These are phyloP conservation scores for Leccinum incarnatum DNA, from an alignment of 768 basidiomycete species.

Conservation along the genomic window DNA sequence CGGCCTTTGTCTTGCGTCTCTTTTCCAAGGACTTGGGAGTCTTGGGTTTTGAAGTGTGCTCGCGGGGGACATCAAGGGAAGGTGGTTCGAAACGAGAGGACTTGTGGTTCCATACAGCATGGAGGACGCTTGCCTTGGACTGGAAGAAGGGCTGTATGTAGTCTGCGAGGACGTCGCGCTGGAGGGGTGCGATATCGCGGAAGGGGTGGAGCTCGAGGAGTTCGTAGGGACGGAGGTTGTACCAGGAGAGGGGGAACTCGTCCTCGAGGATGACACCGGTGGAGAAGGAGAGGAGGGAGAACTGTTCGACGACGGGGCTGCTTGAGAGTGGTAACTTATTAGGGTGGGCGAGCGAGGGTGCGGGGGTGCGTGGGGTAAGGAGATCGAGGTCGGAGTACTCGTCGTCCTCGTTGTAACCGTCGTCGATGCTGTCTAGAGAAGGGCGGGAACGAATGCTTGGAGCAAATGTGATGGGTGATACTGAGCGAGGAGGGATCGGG, in stretches of 20 bases:
- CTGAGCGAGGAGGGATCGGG: slow-evolving; percentile 38
- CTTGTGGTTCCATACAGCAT: slow-evolving; percentile 38
- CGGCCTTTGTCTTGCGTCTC: slow-evolving; percentile 39
- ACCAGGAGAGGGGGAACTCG: slow-evolving; percentile 55
- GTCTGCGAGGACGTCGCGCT: slow-evolving; percentile 35
- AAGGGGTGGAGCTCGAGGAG: slow-evolving; percentile 65
- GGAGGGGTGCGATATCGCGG: slow-evolving; percentile 42
- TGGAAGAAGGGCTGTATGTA: slow-evolving; percentile 63
- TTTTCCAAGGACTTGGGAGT: slow-evolving; percentile 17
- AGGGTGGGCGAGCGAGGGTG: neutral
- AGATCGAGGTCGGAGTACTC: slow-evolving; percentile 27
- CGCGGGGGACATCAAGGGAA: neutral
- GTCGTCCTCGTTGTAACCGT: slow-evolving; percentile 34
- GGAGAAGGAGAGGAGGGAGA: slow-evolving; percentile 33
- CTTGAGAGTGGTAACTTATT: too few relatives aligned
- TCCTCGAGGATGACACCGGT: slow-evolving; percentile 73
- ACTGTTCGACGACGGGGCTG: too few relatives aligned
- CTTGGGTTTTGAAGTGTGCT: slow-evolving; percentile 13
- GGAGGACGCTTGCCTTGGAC: slow-evolving; percentile 49
- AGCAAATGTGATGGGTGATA: slow-evolving; percentile 72
- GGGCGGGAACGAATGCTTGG: slow-evolving; percentile 13
- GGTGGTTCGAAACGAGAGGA: slow-evolving; percentile 28
- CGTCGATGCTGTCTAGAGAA: slow-evolving; percentile 26
- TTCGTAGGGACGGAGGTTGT: slow-evolving; percentile 58
- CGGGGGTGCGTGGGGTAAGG: neutral